A percentile compares a stretch with the other conserved stretches of the same genome.
Evolutionary conservation across 495 filamentous ascomycete genomes (phyloP).

Genomic region (Penicillium egyptiacum): DNA sequence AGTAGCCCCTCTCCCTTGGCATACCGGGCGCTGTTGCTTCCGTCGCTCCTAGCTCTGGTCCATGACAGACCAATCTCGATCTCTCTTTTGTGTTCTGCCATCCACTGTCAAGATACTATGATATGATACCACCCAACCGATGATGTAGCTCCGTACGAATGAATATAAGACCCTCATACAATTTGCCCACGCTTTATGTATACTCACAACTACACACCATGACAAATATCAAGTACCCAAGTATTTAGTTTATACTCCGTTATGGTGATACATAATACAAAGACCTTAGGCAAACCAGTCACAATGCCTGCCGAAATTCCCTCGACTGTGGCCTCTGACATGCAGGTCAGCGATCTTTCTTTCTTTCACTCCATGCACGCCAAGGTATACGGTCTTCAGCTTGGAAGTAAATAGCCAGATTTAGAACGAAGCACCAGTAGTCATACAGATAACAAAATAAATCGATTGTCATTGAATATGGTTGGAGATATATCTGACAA

Average conservation of each 20-base stretch:
- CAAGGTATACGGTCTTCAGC: background rate
- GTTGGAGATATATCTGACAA: background rate
- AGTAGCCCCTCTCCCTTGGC: background rate
- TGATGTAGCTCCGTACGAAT: conserved; percentile 5
- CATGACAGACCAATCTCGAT: background rate
- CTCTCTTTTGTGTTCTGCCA: background rate
- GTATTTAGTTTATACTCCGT: background rate
- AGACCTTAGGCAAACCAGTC: background rate
- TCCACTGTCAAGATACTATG: conserved; percentile 15
- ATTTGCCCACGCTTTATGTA: background rate
- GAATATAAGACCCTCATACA: conserved; percentile 2
- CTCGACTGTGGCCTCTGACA: background rate
- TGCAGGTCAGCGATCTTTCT: background rate
- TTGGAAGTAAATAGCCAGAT: background rate
- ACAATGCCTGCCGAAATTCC: background rate
- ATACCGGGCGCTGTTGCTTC: background rate
- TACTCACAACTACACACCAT: background rate
- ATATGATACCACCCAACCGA: conserved; percentile 17
- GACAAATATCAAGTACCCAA: background rate
- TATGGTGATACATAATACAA: background rate
- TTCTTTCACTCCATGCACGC: background rate
- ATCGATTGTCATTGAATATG: background rate
- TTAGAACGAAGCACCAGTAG: background rate
- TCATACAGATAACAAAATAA: background rate
- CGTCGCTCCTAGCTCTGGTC: background rate